Conservation (phyloP, 106 monocot genomes). For the Dioscorea zingiberensis region DNA sequence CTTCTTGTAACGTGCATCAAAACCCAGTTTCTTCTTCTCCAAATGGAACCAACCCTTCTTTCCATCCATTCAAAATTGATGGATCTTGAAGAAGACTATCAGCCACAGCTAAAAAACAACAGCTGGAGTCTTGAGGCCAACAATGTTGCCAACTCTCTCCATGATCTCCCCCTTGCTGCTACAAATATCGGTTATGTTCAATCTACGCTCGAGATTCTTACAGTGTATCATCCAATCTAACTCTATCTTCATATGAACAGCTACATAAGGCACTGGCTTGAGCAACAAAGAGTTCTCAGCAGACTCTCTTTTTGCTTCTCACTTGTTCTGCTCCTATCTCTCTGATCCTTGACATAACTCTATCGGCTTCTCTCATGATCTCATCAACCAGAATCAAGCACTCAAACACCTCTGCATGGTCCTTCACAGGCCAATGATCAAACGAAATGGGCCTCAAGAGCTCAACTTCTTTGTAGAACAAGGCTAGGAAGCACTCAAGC, state of each 20-base stretch:
- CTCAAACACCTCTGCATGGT: slow-evolving; percentile 72
- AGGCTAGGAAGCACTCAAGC: slow-evolving; percentile 69
- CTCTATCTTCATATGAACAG: slow-evolving; percentile 94
- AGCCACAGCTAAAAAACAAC: slow-evolving; percentile 80
- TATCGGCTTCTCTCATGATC: slow-evolving; percentile 55
- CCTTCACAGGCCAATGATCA: slow-evolving; percentile 82
- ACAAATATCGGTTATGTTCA: slow-evolving; percentile 54
- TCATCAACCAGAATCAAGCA: slow-evolving; percentile 67
- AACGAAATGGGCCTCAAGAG: slow-evolving; percentile 64
- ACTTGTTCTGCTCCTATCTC: slow-evolving; percentile 19
- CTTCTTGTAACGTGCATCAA: slow-evolving; percentile 58
- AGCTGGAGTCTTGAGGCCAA: slow-evolving; percentile 27
- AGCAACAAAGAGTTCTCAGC: neutral
- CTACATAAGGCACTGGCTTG: slow-evolving; percentile 49
- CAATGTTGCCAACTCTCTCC: slow-evolving; percentile 44
- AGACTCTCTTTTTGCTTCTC: no score
- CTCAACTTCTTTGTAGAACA: slow-evolving; percentile 86
- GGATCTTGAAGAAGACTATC: slow-evolving; percentile 74
- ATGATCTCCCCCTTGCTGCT: slow-evolving; percentile 85
- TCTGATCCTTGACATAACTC: slow-evolving; percentile 66
- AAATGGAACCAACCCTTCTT: slow-evolving; percentile 63
- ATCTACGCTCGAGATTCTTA: slow-evolving; percentile 77
- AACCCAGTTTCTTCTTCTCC: slow-evolving; percentile 77
- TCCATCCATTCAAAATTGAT: slow-evolving; percentile 72
- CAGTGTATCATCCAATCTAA: slow-evolving; percentile 99